These are phyloP conservation scores for Polygonum aviculare DNA, from an alignment of 148 eudicot genomes.

Conservation along the genomic window DNA sequence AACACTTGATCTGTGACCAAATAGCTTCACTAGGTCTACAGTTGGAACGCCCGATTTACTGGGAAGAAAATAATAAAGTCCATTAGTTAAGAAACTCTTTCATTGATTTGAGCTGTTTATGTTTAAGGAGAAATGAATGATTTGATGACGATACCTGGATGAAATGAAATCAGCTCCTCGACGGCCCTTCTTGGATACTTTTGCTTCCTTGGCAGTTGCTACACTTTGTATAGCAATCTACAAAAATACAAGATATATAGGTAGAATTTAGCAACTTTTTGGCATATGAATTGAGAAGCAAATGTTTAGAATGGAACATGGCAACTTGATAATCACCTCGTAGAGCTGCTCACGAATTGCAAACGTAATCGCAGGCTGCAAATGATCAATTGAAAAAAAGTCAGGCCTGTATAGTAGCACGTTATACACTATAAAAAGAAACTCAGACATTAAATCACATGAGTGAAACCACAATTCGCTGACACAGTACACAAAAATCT, in stretches of 20 bases:
- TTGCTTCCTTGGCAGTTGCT: conserved; percentile 68
- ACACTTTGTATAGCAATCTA: conserved; percentile 92
- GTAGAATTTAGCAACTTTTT: not conserved
- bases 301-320: not conserved
- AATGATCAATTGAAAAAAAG: not conserved
- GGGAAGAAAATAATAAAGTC: conserved; percentile 8
- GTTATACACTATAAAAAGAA: not conserved
- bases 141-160: conserved; percentile 36
- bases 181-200: conserved; percentile 69
- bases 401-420: not conserved
- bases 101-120: not conserved
- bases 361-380: conserved; percentile 95
- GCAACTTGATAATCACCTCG: conserved; percentile 40
- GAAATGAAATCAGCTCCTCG: conserved; percentile 56
- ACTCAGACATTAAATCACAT: not conserved
- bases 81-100: not conserved
- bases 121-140: not conserved
- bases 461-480: not conserved
- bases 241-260: conserved; percentile 10
- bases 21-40: conserved; percentile 73
- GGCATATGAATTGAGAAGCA: not conserved
- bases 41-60: conserved; percentile 76
- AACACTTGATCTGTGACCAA: conserved; percentile 84
- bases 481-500: not conserved
- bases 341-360: conserved; percentile 95